Evolutionary conservation across 345 rosid genomes (phyloP), one percentile per base, ranked within the genome.

Genomic region (Populus deltoides): DNA sequence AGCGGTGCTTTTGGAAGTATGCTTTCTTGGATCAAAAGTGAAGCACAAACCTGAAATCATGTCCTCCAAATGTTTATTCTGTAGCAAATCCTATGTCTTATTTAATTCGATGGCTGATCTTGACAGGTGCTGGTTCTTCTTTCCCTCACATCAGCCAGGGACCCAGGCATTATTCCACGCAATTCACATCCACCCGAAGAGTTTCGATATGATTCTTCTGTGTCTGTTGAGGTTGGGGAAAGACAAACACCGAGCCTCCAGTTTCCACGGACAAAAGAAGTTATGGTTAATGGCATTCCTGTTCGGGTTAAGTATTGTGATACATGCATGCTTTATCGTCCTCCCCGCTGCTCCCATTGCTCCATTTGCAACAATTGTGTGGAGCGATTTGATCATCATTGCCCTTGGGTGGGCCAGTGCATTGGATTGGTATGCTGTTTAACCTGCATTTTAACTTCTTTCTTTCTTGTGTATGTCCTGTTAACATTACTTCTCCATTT

Each of bases 381-480:
- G 62, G 98, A 93, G 85, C 92, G 99, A 66, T 96, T 96, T 84
- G 99, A 96, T 86, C 99, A 96, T 81, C 98, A 96, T 81, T 96
- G 99, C 82, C 98, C 98, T 20, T 96, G 99, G 99, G 98, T 96
- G 72, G 99, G 99, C 66, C 99, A 96, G 81, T 96, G 99, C 87
- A 89, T 96, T 84, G 99, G 99, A 82, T 55, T 90, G 95, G 99
- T 96, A 90, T 79, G 88, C 81, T 87, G 67, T 72, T 79, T 38
- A 59, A 65, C 63, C 6, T 73, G 70, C 20, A 53, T 15, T 65
- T 35, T 25, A 35, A 68, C 15, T 31, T 35, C 13, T 35, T 29
- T 12, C 3, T 47, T 31, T 33, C 68, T 29, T 55, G 8, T 33
- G 4, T 57, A 33, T 33, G 27, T 43, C 36, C 45, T 17, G 8